These are phyloP conservation scores for Termitomyces sp. DNA, from an alignment of 768 basidiomycete genomes.

Conservation along the genomic window DNA sequence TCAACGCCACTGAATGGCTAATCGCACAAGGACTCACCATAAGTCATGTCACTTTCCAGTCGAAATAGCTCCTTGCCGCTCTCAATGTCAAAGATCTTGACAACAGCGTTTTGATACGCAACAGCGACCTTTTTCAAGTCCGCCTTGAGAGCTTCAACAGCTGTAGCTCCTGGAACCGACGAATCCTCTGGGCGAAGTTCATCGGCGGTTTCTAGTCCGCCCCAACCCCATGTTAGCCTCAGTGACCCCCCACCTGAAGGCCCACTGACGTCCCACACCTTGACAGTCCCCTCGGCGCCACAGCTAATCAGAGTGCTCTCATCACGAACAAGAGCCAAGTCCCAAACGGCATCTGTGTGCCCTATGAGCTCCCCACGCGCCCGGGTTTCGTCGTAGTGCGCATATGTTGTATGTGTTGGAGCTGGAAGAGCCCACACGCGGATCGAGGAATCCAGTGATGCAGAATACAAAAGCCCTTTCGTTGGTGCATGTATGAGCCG, in stretches of 20 bases:
- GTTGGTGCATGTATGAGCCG: conserved; percentile 76
- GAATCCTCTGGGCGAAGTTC: conserved; percentile 42
- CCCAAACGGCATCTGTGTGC: conserved; percentile 97
- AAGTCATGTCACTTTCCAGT: conserved; percentile 53
- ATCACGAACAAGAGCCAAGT: conserved; percentile 78
- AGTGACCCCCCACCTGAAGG: conserved; percentile 60
- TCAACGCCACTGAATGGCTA: conserved; percentile 1
- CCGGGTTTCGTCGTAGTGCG: conserved; percentile 79
- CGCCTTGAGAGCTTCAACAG: conserved; percentile 77
- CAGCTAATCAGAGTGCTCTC: conserved; percentile 84
- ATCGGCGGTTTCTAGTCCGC: conserved; percentile 52
- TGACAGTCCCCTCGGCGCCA: conserved; percentile 87
- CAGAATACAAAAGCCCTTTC: conserved; percentile 79
- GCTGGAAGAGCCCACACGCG: conserved; percentile 84
- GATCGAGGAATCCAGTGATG: conserved; percentile 90
- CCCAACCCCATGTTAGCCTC: conserved; percentile 76
- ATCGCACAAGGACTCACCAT: conserved; percentile 35
- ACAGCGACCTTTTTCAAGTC: conserved; percentile 87
- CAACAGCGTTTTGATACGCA: conserved; percentile 82
- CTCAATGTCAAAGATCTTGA: conserved; percentile 91
- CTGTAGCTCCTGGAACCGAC: conserved; percentile 68
- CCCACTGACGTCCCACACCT: conserved; percentile 87
- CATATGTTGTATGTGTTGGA: conserved; percentile 81
- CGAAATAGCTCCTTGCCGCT: conserved; percentile 72
- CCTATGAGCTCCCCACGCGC: conserved; percentile 80